A percentile compares a stretch with the other conserved stretches of the same genome.
Evolutionary conservation across 768 basidiomycete species (phyloP).

Genomic region (Exidia glandulosa): DNA sequence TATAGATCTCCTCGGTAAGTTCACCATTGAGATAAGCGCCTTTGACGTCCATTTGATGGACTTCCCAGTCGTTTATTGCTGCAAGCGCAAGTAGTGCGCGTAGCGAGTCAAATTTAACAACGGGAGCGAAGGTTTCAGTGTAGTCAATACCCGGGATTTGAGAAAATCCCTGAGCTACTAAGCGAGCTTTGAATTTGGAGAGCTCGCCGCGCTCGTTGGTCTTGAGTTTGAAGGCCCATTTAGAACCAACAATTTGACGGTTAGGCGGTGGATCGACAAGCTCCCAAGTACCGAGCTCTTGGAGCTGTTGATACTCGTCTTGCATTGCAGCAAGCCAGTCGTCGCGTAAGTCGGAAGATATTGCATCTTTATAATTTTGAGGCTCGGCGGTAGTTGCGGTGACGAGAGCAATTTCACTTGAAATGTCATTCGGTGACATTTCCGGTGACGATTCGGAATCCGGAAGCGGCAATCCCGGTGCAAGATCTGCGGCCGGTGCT

Average conservation of each 20-base stretch:
- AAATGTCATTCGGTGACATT: too few relatives aligned
- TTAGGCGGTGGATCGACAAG: slow-evolving; percentile 11
- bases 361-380: neutral
- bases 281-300: slow-evolving; percentile 12
- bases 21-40: slow-evolving; percentile 27
- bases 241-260: slow-evolving; percentile 12
- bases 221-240: slow-evolving; percentile 21
- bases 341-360: slow-evolving; percentile 2
- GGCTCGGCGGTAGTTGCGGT: neutral
- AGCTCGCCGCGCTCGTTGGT: slow-evolving; percentile 13
- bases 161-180: slow-evolving; percentile 25
- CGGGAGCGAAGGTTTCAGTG: slow-evolving; percentile 20
- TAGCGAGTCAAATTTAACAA: slow-evolving; percentile 16
- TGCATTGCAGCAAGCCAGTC: slow-evolving; percentile 15
- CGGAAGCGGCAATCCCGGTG: too few relatives aligned
- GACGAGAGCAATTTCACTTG: too few relatives aligned
- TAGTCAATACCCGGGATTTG: slow-evolving; percentile 30
- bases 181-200: slow-evolving; percentile 23
- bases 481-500: too few relatives aligned
- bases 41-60: slow-evolving; percentile 29
- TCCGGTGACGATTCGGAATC: too few relatives aligned
- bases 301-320: slow-evolving; percentile 12
- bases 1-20: slow-evolving; percentile 29
- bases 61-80: slow-evolving; percentile 22
- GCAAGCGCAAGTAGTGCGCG: slow-evolving; percentile 26